Evolutionary conservation across 2,329 filamentous ascomycete genomes (phyloP).

Genomic region (Verticillium longisporum): DNA sequence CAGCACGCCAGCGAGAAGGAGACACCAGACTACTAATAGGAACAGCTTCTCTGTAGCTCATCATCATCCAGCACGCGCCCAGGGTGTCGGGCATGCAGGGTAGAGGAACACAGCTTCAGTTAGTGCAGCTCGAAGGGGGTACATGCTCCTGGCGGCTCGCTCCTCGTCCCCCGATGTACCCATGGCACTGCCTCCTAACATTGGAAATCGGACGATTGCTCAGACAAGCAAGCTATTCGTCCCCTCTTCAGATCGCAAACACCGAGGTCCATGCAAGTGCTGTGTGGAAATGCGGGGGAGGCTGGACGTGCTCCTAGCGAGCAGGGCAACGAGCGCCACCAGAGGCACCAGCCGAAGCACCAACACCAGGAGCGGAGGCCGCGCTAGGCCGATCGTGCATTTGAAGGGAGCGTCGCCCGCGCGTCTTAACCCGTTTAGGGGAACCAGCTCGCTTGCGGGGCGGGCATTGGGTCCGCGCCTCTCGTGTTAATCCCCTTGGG

Average conservation of each 20-base stretch:
- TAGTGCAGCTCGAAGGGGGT: not conserved
- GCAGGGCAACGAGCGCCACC: not conserved
- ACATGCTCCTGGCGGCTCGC: not conserved
- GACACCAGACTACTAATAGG: not conserved
- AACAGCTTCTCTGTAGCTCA: no score
- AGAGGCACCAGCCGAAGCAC: not conserved
- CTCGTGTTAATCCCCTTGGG: no score
- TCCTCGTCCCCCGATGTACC: not conserved
- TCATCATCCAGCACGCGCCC: not conserved
- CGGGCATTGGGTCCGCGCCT: not conserved
- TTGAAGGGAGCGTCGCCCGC: not conserved
- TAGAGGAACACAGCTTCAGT: not conserved
- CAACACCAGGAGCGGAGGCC: not conserved
- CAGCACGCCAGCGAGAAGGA: not conserved
- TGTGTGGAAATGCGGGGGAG: not conserved
- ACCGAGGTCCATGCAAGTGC: not conserved
- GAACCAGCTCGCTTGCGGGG: constrained; percentile 1
- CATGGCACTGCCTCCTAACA: not conserved
- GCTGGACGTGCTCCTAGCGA: not conserved
- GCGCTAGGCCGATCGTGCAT: not conserved
- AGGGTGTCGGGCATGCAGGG: not conserved
- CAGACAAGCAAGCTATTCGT: not conserved
- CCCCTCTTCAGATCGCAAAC: not conserved
- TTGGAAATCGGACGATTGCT: not conserved
- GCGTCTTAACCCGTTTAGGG: constrained; percentile 2